Conservation (phyloP, 345 rosid genomes). For the Microthlaspi erraticum region DNA sequence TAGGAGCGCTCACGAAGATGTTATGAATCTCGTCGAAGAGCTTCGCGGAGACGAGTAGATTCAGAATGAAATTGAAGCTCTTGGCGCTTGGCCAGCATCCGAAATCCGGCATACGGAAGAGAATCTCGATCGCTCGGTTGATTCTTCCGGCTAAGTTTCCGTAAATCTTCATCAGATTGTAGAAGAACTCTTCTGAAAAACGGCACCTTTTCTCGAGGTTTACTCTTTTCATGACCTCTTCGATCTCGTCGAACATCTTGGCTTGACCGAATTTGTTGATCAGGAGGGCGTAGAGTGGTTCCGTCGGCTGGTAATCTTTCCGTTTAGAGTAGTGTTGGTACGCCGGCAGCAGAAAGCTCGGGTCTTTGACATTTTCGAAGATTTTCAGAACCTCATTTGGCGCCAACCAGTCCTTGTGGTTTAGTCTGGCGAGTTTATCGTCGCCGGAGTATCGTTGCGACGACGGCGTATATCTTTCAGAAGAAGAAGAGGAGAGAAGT, state of each 20-base stretch:
- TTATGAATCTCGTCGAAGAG: slow-evolving; percentile 63
- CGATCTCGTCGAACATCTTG: slow-evolving; percentile 70
- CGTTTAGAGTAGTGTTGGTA: slow-evolving; percentile 67
- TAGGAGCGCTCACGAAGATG: slow-evolving; percentile 64
- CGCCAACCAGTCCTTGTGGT: slow-evolving; percentile 85
- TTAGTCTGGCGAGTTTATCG: slow-evolving; percentile 51
- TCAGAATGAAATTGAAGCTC: slow-evolving; percentile 73
- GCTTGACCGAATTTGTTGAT: slow-evolving; percentile 64
- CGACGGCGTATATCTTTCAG: slow-evolving; percentile 18
- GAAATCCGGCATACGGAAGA: slow-evolving; percentile 70
- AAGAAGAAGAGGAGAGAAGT: slow-evolving; percentile 33
- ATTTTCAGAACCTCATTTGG: slow-evolving; percentile 67
- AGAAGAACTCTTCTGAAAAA: slow-evolving; percentile 77
- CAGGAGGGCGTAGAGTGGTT: slow-evolving; percentile 62
- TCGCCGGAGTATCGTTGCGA: slow-evolving; percentile 24
- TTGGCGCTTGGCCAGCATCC: slow-evolving; percentile 76
- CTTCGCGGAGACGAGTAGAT: slow-evolving; percentile 73
- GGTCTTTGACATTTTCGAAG: slow-evolving; percentile 59
- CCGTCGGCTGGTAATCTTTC: slow-evolving; percentile 79
- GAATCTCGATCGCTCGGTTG: slow-evolving; percentile 62
- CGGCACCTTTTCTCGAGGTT: slow-evolving; percentile 54
- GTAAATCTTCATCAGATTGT: slow-evolving; percentile 67
- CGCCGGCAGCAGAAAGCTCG: slow-evolving; percentile 52
- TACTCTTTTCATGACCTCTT: slow-evolving; percentile 56
- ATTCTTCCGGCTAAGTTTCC: slow-evolving; percentile 72